Conservation (phyloP, 768 basidiomycete species). For the Phallus indusiatus region DNA sequence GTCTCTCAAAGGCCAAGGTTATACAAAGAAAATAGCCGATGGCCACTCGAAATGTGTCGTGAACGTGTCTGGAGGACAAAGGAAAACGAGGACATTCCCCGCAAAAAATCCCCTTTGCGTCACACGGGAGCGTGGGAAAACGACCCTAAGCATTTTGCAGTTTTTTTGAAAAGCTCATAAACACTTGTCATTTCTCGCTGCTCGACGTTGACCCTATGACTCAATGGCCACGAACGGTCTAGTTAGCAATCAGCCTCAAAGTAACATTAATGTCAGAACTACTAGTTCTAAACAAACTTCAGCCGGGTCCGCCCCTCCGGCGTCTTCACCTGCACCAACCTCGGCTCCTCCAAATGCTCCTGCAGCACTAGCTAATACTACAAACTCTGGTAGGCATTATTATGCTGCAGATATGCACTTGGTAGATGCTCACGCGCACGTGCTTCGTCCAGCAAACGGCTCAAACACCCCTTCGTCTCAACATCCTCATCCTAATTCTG, state of each 20-base stretch:
- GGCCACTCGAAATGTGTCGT: neutral
- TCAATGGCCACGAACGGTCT: neutral
- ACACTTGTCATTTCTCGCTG: neutral
- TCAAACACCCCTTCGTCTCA: constrained; percentile 6
- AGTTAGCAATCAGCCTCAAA: neutral
- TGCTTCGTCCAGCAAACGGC: constrained; percentile 7
- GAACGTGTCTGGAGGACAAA: neutral
- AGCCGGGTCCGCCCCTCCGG: constrained; percentile 9
- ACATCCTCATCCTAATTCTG: constrained; percentile 18
- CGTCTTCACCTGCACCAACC: constrained; percentile 8
- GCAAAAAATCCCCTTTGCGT: neutral
- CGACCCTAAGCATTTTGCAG: neutral
- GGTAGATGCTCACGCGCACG: neutral
- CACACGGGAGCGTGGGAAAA: neutral
- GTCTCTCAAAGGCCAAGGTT: too few species aligned
- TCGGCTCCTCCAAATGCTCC: constrained; percentile 4
- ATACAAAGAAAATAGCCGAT: too few species aligned
- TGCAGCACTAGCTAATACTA: neutral
- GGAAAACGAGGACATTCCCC: neutral
- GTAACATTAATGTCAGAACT: constrained; percentile 2
- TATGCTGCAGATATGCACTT: neutral
- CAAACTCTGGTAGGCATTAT: neutral
- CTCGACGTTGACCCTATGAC: neutral
- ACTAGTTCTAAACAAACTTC: constrained; percentile 7
- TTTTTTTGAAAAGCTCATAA: neutral